Base-by-base conservation (phyloP, 2,329 filamentous ascomycete genomes). In the Alternaria sp. region DNA sequence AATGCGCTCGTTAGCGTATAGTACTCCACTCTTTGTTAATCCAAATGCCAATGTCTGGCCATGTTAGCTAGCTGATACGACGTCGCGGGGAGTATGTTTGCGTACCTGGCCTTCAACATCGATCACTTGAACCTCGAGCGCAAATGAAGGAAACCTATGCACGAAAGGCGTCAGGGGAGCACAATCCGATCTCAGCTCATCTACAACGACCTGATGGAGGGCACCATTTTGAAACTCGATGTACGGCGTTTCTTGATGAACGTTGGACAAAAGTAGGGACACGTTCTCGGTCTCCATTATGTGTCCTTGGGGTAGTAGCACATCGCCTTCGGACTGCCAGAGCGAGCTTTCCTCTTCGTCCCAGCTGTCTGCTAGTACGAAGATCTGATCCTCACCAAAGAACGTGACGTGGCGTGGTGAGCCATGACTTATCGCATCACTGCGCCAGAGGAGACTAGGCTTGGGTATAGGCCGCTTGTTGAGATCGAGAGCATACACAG, bases 1-100 rank as follows among this genome's bases (percentile, higher is more conserved):
- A 6, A 91, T 83, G 15, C 86, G 88, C 4, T 90, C 88, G 75
- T 94, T 92, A 44, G 91, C 92, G 76, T 92, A 96, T 0, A 99
- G 83, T 57, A 90, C 86, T 0, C 96, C 96, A 59, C 88, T 91
- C 51, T 88, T 86, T 4, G 93, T 91, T 67, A 97, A 82, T 2
- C 93, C 91, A 64, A 90, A 84, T 10, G 85, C 77, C 43, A 87
- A 75, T 49, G 77, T 69, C 84, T 86, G 66, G 52, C 26, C 55
- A 30, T 9, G 28, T 70, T 45, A 70, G 61, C 28, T 51, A 21
- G 60, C 3, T 10, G 75, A 67, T 61, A 4, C 17, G 23, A 26
- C 28, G 50, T 17, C 3, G 9, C 50, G 17, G 6, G 19, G 15
- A 17, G 13, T 3, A 19, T 7, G 15, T 17, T 17, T 40, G 56